Percentiles rank a stretch among this genome's conserved stretches.
phyloP scores from a whole-genome alignment of 352 stramenopile genomes.

The Phytophthora pistaciae region DNA sequence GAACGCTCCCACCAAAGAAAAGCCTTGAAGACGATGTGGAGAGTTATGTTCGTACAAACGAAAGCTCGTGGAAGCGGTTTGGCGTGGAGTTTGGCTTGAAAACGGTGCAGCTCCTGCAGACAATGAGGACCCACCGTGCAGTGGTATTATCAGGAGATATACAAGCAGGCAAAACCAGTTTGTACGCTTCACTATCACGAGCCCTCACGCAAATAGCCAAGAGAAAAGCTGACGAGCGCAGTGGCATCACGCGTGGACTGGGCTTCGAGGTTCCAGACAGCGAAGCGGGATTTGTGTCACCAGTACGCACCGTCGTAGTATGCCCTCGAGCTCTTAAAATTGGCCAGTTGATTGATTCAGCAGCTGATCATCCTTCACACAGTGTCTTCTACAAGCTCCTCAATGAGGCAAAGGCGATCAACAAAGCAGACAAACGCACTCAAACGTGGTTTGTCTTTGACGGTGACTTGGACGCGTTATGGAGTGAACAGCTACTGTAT shows the following conservation, averaged over 20 bases:
- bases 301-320: conserved; percentile 46
- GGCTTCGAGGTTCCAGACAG: not conserved
- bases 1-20: not conserved
- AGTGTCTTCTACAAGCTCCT: conserved; percentile 53
- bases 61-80: conserved; percentile 40
- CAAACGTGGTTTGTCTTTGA: conserved; percentile 79
- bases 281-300: conserved; percentile 11
- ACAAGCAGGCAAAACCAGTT: conserved; percentile 62
- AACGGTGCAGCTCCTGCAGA: conserved; percentile 54
- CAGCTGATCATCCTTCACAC: conserved; percentile 22
- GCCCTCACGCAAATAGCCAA: conserved; percentile 32
- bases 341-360: conserved; percentile 41
- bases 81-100: conserved; percentile 49
- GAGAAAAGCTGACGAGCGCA: conserved; percentile 2
- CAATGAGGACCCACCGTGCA: conserved; percentile 29
- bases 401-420: conserved; percentile 52
- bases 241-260: not conserved
- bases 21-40: conserved; percentile 49
- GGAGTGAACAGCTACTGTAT: conserved; percentile 62
- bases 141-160: conserved; percentile 55
- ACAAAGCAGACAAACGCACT: conserved; percentile 17
- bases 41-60: conserved; percentile 23
- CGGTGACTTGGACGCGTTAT: conserved; percentile 54
- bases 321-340: conserved; percentile 49
- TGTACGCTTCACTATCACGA: conserved; percentile 52